Percentiles rank a stretch among this genome's conserved stretches.
These are phyloP conservation scores for Lecanosticta acicola DNA, from an alignment of 2,329 filamentous ascomycete species.

Conservation along the genomic window DNA sequence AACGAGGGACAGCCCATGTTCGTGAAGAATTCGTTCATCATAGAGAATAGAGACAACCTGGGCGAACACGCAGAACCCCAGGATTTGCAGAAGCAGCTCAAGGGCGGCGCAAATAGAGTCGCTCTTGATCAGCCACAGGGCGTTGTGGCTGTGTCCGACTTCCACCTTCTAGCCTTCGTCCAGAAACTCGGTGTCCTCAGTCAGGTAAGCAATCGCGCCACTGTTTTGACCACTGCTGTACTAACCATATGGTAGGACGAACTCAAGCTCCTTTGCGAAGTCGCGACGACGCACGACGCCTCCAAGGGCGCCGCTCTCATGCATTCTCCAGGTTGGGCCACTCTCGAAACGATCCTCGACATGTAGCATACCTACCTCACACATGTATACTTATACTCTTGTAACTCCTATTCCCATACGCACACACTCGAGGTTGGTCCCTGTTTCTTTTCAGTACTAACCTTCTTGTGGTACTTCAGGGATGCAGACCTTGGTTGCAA, in stretches of 20 bases:
- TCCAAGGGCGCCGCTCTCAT: conserved; percentile 77
- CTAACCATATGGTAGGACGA: conserved; percentile 62
- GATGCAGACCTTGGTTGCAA: conserved; percentile 60
- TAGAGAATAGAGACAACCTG: conserved; percentile 84
- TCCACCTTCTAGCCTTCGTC: conserved; percentile 87
- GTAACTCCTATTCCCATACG: conserved; percentile 7
- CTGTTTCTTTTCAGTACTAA: conserved; percentile 13
- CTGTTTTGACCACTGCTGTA: neutral
- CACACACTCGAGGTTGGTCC: conserved; percentile 1
- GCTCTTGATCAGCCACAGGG: conserved; percentile 56
- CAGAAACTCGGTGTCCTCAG: conserved; percentile 73
- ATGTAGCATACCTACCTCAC: conserved; percentile 26
- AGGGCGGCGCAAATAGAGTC: conserved; percentile 48
- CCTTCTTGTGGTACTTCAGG: conserved; percentile 26
- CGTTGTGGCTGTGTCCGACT: conserved; percentile 74
- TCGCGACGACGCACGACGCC: conserved; percentile 74
- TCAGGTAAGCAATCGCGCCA: conserved; percentile 55
- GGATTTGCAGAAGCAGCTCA: conserved; percentile 61
- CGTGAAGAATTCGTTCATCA: conserved; percentile 72
- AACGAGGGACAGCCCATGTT: conserved; percentile 58
- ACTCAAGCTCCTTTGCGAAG: conserved; percentile 75
- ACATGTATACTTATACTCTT: neutral
- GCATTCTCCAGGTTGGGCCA: conserved; percentile 88
- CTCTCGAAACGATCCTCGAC: conserved; percentile 78
- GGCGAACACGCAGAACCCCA: conserved; percentile 79